These are phyloP conservation scores for Stramenopiles sp. DNA, from an alignment of 352 stramenopile genomes.

Conservation along the genomic window DNA sequence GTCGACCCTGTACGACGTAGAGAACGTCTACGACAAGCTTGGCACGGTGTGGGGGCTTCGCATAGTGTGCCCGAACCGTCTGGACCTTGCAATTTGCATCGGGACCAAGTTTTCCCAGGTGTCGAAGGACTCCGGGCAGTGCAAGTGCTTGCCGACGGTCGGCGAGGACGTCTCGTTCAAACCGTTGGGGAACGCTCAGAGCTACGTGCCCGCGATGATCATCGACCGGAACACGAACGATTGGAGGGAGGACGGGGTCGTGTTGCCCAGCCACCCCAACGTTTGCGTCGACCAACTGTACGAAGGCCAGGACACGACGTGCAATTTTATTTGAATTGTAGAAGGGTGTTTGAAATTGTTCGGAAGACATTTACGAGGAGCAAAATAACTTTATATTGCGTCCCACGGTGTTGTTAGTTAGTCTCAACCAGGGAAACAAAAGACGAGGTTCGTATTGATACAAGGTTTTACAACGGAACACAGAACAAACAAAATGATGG, in stretches of 20 bases:
- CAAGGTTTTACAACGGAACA: no score
- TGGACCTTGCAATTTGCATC: neutral
- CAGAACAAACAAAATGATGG: no score
- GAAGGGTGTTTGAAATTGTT: no score
- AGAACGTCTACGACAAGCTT: neutral
- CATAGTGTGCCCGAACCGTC: neutral
- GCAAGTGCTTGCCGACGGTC: neutral
- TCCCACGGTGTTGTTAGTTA: no score
- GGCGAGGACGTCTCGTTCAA: neutral
- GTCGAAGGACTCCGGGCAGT: neutral
- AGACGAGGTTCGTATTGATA: no score
- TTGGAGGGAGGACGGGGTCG: neutral
- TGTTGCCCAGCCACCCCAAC: neutral
- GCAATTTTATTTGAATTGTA: constrained; percentile 1
- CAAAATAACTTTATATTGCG: no score
- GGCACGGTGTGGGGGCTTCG: neutral
- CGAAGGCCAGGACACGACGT: neutral
- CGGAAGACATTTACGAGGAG: no score
- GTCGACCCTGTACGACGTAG: neutral
- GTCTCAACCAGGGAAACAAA: no score
- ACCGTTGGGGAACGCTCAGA: neutral
- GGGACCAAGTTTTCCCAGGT: neutral
- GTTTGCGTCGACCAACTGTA: neutral
- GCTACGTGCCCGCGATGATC: neutral
- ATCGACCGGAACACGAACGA: neutral